phyloP scores from a whole-genome alignment of 2,329 filamentous ascomycete genomes.

The Huntiella decipiens region DNA sequence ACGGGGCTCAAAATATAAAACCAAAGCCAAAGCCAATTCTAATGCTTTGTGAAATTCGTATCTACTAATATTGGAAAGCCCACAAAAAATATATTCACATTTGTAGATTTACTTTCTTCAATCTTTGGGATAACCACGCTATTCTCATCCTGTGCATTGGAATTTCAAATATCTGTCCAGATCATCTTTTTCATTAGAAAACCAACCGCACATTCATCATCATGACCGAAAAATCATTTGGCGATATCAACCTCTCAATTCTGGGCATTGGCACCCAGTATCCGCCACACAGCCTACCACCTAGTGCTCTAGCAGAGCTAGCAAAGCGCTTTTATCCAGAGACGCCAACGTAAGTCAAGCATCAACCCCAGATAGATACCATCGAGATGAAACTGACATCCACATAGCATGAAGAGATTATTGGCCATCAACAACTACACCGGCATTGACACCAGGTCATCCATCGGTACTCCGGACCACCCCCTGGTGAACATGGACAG shows the following conservation, averaged over 20 bases:
- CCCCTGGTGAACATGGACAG: slow-evolving; percentile 37
- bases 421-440: slow-evolving; percentile 44
- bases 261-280: slow-evolving; percentile 41
- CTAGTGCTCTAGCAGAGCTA: slow-evolving; percentile 32
- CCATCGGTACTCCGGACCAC: slow-evolving; percentile 41
- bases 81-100: too few relatives aligned
- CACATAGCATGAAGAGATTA: slow-evolving; percentile 39
- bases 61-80: too few relatives aligned
- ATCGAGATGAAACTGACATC: background rate
- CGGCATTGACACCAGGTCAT: slow-evolving; percentile 43
- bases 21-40: too few relatives aligned
- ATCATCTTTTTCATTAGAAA: too few relatives aligned
- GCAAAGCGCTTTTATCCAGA: slow-evolving; percentile 39
- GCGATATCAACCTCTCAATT: slow-evolving; percentile 40
- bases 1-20: too few relatives aligned
- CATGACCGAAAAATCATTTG: slow-evolving; percentile 17
- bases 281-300: slow-evolving; percentile 33
- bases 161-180: too few relatives aligned
- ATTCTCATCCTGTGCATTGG: too few relatives aligned
- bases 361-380: background rate
- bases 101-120: too few relatives aligned
- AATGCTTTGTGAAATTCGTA: too few relatives aligned
- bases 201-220: background rate
- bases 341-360: slow-evolving; percentile 32
- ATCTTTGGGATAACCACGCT: too few relatives aligned